Base-by-base conservation (phyloP, 805 yeast genomes). In the Myxozyma kluyveri region DNA sequence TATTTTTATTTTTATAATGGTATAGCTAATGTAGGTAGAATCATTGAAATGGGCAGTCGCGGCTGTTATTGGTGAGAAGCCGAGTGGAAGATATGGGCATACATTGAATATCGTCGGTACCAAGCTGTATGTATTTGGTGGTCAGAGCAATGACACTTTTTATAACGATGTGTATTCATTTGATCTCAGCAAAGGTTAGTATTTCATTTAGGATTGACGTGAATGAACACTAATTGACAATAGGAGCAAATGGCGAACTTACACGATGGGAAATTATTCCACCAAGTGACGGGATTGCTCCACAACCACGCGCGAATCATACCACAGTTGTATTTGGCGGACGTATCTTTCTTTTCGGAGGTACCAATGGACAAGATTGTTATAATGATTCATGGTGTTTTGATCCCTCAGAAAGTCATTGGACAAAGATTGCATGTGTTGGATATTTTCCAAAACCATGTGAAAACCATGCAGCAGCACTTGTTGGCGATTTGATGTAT, bases 11-110 rank as follows among this genome's bases (percentile, higher is more conserved):
- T 17, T 1, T 36, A 10, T 27, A 17, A n/a, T 5, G n/a, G n/a
- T n/a, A n/a, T n/a, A n/a, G n/a, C n/a, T n/a, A n/a, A n/a, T n/a
- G n/a, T n/a, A n/a, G n/a, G 27, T 27, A 54, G 81, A 84, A 45
- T 81, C 90, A 1, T 73, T 80, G 57, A 82, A 83, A 62, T 86
- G 93, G 91, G 83, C 90, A 0, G 78, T 82, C 10, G 88, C 96
- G 57, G 77, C 79, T 56, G 88, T 89, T 0, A 70, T 72, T 9
- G 91, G 91, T 0, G 75, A 75, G 21, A 82, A 87, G 64, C 99
- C 99, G 0, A 72, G 81, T 32, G 99, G 98, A 1, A 78, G 99
- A 56, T 93, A 93, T 68, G 99, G 99, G 12, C 97, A 91, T 69
- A 82, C 95, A 43, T 79, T 93, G 49, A 91, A 88, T 24, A 81